phyloP scores from a whole-genome alignment of 352 stramenopile genomes.

The Globisporangium iwayamae region DNA sequence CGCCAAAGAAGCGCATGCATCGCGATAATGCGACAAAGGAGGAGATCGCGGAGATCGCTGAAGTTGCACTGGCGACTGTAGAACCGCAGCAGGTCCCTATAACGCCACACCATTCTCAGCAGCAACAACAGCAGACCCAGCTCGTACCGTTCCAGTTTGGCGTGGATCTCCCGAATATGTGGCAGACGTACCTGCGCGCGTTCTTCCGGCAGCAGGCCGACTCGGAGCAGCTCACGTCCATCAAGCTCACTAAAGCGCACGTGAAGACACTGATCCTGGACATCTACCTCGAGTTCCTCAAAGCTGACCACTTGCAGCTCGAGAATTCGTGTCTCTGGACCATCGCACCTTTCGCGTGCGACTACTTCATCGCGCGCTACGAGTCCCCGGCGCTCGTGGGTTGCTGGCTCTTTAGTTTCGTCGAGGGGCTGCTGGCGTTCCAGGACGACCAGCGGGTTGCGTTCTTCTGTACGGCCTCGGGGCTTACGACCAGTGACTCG shows the following conservation, averaged over 20 bases:
- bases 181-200: constrained; percentile 34
- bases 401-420: constrained; percentile 47
- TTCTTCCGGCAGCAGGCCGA: constrained; percentile 15
- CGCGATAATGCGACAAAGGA: constrained; percentile 21
- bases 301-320: constrained; percentile 52
- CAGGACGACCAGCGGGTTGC: constrained; percentile 48
- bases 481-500: constrained; percentile 13
- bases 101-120: neutral
- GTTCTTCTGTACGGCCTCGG: constrained; percentile 60
- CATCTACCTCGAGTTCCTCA: constrained; percentile 75
- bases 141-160: constrained; percentile 1
- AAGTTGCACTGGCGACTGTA: neutral
- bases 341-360: constrained; percentile 64
- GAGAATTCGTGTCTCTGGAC: constrained; percentile 49
- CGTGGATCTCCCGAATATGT: constrained; percentile 27
- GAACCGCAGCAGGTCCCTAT: neutral
- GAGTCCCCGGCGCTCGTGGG: constrained; percentile 45
- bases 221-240: constrained; percentile 8
- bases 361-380: constrained; percentile 63
- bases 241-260: constrained; percentile 24
- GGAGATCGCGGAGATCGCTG: constrained; percentile 12
- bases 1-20: constrained; percentile 18
- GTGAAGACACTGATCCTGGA: constrained; percentile 58
- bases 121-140: constrained; percentile 5
- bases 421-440: constrained; percentile 36